Conservation (phyloP, 1,284 basidiomycete genomes). For the Stereum hirsutum region DNA sequence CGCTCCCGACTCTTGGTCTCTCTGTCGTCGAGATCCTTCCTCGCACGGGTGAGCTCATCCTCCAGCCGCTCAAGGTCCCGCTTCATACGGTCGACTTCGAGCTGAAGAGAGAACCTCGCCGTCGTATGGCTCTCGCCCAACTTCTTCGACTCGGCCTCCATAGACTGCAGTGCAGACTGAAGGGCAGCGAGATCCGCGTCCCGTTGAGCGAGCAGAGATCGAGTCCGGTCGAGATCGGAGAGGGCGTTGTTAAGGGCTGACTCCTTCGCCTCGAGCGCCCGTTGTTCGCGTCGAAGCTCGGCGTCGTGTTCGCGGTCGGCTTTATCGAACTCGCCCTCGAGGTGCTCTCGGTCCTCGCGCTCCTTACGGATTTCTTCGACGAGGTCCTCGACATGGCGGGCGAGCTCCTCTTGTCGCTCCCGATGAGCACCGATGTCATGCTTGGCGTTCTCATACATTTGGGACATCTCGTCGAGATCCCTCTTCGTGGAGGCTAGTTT, state of each 20-base stretch:
- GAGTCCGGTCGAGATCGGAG: conserved; percentile 49
- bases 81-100: conserved; percentile 85
- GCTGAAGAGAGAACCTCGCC: conserved; percentile 80
- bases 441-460: conserved; percentile 49
- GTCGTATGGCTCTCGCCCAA: conserved; percentile 77
- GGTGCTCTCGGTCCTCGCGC: conserved; percentile 44
- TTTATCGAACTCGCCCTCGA: conserved; percentile 44
- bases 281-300: conserved; percentile 45
- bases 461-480: conserved; percentile 53
- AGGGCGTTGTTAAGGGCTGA: conserved; percentile 52
- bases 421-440: conserved; percentile 54
- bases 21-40: conserved; percentile 64
- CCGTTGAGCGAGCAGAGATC: conserved; percentile 54
- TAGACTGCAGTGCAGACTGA: conserved; percentile 58
- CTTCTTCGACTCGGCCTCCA: conserved; percentile 64
- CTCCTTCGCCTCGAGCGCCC: conserved; percentile 59
- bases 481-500: conserved; percentile 55
- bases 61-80: conserved; percentile 79
- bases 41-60: conserved; percentile 68
- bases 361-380: conserved; percentile 54
- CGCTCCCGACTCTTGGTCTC: conserved; percentile 60
- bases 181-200: conserved; percentile 69
- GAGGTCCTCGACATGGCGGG: conserved; percentile 67
- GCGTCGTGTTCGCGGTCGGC: conserved; percentile 51
- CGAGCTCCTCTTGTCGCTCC: conserved; percentile 66